Base-by-base conservation (phyloP, 2,329 filamentous ascomycete species). In the Epichloe sp. region DNA sequence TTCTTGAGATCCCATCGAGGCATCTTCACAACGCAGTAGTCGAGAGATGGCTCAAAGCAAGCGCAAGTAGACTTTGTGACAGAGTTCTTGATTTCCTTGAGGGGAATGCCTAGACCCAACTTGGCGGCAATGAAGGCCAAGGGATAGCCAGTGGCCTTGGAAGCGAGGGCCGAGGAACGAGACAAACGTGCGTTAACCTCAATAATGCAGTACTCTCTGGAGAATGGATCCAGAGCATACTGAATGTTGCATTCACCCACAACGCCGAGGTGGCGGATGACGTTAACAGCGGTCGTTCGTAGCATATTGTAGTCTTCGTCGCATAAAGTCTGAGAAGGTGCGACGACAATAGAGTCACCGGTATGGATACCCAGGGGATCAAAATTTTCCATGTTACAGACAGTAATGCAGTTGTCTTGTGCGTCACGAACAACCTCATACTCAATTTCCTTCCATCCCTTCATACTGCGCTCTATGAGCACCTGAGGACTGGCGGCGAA, bases 311-410 rank as follows among this genome's bases (percentile, higher is more conserved):
- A 98, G 69, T 98, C 93, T 66, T 96, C 89, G 54, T 98, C 91
- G 3, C 89, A 95, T 19, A 98, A 76, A 0, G 93, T 98, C 70
- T 97, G 93, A 3, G 91, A 97, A 41, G 93, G 93, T 8, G 93
- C 93, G 45, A 98, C 93, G 49, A 98, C 93, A 58, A 98, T 96
- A 12, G 91, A 97, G 66, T 98, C 93, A 67, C 93, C 93, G 3
- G 93, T 98, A 65, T 97, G 93, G 56, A 97, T 97, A 62, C 93
- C 93, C 1, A 98, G 82, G 51, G 93, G 93, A 67, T 98, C 93
- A 63, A 98, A 98, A 73, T 98, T 98, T 74, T 98, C 93, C 93
- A 98, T 97, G 75, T 98, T 98, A 70, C 93, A 98, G 55, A 98
- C 93, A 6, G 93, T 98, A 66, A 98, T 97, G 67, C 93, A 98